Evolutionary conservation across 2,329 filamentous ascomycete species (phyloP).

Genomic region (Ophiostoma sp.): DNA sequence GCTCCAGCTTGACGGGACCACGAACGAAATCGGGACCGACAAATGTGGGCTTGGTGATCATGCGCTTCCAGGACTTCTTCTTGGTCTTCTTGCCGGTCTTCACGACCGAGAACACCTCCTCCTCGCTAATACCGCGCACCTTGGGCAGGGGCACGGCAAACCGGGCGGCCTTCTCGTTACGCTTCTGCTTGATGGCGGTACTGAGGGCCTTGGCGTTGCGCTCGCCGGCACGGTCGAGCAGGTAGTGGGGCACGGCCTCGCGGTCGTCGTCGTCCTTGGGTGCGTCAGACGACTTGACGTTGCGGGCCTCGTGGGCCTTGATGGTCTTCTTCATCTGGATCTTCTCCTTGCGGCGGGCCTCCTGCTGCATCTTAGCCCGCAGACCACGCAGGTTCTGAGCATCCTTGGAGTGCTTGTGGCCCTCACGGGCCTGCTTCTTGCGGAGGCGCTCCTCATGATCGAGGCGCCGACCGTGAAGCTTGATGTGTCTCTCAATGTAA

Average conservation of each 20-base stretch:
- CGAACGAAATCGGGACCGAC: conserved; percentile 88
- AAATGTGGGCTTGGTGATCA: conserved; percentile 77
- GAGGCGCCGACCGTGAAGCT: conserved; percentile 47
- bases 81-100: conserved; percentile 71
- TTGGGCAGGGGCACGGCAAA: conserved; percentile 91
- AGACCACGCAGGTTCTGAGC: conserved; percentile 91
- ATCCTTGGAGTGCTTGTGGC: conserved; percentile 80
- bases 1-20: conserved; percentile 73
- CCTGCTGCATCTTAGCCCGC: conserved; percentile 84
- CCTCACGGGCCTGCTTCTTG: conserved; percentile 82
- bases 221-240: conserved; percentile 71
- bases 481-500: conserved; percentile 74
- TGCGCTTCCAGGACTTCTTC: conserved; percentile 61
- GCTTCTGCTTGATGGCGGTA: conserved; percentile 91
- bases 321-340: conserved; percentile 96
- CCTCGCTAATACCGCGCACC: conserved; percentile 86
- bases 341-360: conserved; percentile 95
- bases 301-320: conserved; percentile 90
- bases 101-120: conserved; percentile 79
- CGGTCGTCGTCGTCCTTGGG: conserved; percentile 62
- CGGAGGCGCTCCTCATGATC: conserved; percentile 85
- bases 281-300: conserved; percentile 73
- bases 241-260: conserved; percentile 83
- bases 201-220: conserved; percentile 49
- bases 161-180: conserved; percentile 86